A percentile compares a stretch with the other conserved stretches of the same genome.
These are phyloP conservation scores for Coemansia sp. DNA, from an alignment of 192 early-diverging fungal genomes.

Conservation along the genomic window DNA sequence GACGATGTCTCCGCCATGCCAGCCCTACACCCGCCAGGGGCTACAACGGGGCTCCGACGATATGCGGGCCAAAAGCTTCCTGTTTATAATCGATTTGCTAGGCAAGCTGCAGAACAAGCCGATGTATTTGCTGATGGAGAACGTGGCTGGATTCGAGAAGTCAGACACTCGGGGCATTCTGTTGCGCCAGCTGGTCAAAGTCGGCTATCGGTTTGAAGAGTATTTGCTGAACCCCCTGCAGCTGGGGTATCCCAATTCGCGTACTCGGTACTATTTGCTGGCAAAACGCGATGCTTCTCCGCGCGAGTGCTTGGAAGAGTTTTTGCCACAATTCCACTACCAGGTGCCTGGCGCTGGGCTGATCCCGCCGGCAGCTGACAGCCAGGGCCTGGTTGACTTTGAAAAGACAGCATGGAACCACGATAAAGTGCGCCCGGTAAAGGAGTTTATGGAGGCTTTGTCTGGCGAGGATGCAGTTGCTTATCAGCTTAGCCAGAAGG, in stretches of 20 bases:
- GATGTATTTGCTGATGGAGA: slow-evolving; percentile 69
- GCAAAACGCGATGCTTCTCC: slow-evolving; percentile 26
- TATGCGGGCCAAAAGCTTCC: slow-evolving; percentile 68
- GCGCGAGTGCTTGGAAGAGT: slow-evolving; percentile 17
- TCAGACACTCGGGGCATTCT: slow-evolving; percentile 62
- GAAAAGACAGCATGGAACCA: slow-evolving; percentile 48
- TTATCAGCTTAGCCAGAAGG: slow-evolving; percentile 24
- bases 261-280: slow-evolving; percentile 74
- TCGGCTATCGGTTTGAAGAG: slow-evolving; percentile 68
- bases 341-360: slow-evolving; percentile 28
- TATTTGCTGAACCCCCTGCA: slow-evolving; percentile 72
- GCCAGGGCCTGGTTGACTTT: slow-evolving; percentile 41
- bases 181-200: slow-evolving; percentile 53
- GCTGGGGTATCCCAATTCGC: slow-evolving; percentile 74
- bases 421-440: slow-evolving; percentile 44
- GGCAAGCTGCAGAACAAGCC: slow-evolving; percentile 57
- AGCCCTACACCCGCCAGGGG: slow-evolving; percentile 76
- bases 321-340: slow-evolving; percentile 40
- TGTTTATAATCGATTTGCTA: slow-evolving; percentile 68
- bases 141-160: slow-evolving; percentile 78
- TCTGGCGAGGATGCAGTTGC: slow-evolving; percentile 7
- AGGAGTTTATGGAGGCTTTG: slow-evolving; percentile 39
- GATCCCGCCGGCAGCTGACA: slow-evolving; percentile 37
- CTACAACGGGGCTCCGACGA: slow-evolving; percentile 70
- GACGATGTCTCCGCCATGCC: slow-evolving; percentile 82